Evolutionary conservation across 2,329 filamentous ascomycete genomes (phyloP).

Genomic region (Arthrobotrys megalospora): DNA sequence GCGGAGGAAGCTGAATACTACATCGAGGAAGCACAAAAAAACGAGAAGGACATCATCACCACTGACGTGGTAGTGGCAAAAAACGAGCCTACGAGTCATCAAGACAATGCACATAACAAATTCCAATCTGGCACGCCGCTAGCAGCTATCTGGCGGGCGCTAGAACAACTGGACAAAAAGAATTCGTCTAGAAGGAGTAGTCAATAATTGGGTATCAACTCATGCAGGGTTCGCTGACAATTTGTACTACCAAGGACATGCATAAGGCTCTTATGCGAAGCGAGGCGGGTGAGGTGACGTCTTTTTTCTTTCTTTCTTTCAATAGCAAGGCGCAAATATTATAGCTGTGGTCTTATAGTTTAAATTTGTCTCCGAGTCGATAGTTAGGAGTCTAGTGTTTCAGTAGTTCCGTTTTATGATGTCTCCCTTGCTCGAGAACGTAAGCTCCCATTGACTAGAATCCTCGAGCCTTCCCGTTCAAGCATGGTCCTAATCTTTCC

Average conservation of each 20-base stretch:
- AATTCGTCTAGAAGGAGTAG: neutral
- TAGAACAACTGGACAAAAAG: constrained; percentile 29
- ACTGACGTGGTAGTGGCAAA: neutral
- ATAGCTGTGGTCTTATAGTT: neutral
- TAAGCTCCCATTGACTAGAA: neutral
- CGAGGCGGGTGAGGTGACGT: too few relatives aligned
- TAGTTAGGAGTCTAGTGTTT: neutral
- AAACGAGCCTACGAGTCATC: neutral
- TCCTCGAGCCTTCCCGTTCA: neutral
- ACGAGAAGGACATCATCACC: neutral
- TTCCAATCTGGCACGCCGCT: constrained; percentile 10
- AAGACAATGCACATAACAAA: neutral
- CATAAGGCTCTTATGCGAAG: too few relatives aligned
- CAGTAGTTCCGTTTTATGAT: neutral
- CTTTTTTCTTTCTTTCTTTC: too few relatives aligned
- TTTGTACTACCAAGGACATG: too few relatives aligned
- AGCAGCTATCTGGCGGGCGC: constrained; percentile 29
- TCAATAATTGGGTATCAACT: neutral
- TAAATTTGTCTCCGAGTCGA: neutral
- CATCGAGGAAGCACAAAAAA: neutral
- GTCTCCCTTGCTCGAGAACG: neutral
- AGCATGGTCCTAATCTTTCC: neutral
- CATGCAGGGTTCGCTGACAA: too few relatives aligned
- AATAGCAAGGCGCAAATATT: too few relatives aligned
- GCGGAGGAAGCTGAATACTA: neutral